A percentile compares a stretch with the other conserved stretches of the same genome.
Evolutionary conservation across 2,329 filamentous ascomycete genomes (phyloP).

Genomic region (Atkinsonella texensis): DNA sequence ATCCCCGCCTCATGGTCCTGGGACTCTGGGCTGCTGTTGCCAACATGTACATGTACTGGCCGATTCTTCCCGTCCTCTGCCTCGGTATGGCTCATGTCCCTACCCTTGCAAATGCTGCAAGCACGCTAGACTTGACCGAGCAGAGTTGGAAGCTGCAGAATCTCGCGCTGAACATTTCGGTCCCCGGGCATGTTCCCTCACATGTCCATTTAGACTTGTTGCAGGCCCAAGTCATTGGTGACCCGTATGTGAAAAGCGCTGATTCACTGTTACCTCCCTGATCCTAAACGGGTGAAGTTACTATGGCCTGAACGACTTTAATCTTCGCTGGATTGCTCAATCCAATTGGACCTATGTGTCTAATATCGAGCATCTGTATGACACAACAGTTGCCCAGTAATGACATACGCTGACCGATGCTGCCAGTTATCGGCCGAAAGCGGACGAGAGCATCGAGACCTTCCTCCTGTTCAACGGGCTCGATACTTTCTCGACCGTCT

Average conservation of each 20-base stretch:
- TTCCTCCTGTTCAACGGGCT: conserved; percentile 47
- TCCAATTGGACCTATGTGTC: conserved; percentile 50
- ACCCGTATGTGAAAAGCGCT: conserved; percentile 18
- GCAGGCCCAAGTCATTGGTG: conserved; percentile 37
- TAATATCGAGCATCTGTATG: conserved; percentile 27
- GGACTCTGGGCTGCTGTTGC: neutral
- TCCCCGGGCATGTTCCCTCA: conserved; percentile 43
- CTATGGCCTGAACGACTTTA: conserved; percentile 45
- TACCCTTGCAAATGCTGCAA: neutral
- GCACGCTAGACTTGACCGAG: conserved; percentile 2
- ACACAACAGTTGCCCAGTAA: neutral
- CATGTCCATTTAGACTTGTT: conserved; percentile 48
- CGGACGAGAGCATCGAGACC: conserved; percentile 27
- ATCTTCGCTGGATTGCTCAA: conserved; percentile 41
- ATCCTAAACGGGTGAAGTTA: conserved; percentile 20
- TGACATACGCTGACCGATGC: neutral
- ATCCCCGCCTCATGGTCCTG: neutral
- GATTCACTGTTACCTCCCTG: neutral
- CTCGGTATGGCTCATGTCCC: neutral
- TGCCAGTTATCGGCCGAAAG: conserved; percentile 13
- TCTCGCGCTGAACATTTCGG: conserved; percentile 15
- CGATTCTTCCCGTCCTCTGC: neutral
- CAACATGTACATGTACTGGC: neutral
- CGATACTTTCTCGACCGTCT: conserved; percentile 47
- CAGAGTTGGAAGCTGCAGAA: conserved; percentile 6